Conservation (phyloP, 108 stramenopile genomes). For the Stephanodiscus minutulus region DNA sequence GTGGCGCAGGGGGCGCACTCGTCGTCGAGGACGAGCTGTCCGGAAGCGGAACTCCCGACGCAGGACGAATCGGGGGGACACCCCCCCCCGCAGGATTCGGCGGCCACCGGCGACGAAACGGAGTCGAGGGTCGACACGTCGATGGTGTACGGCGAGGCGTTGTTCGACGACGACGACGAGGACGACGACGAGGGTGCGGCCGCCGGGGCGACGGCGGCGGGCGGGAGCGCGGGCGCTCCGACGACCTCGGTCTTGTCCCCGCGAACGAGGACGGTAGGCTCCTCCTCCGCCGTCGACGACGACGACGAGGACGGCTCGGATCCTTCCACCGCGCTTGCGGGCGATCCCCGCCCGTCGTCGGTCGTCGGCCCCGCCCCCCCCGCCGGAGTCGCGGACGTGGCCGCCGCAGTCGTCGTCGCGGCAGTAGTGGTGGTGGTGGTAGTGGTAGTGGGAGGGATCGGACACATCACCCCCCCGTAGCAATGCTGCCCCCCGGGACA, state of each 20-base stretch:
- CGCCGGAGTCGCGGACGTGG: no score
- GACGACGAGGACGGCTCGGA: no score
- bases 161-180: no score
- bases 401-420: no score
- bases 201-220: not conserved
- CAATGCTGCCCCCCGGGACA: slow-evolving; percentile 16
- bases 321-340: no score
- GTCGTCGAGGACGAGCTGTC: slow-evolving; percentile 31
- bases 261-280: not conserved
- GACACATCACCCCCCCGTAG: slow-evolving; percentile 24
- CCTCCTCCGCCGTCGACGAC: not conserved
- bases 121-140: slow-evolving; percentile 21
- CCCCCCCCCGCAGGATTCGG: slow-evolving; percentile 24
- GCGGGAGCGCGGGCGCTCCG: slow-evolving; percentile 8
- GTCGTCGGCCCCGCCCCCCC: not conserved
- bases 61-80: slow-evolving; percentile 35
- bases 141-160: slow-evolving; percentile 35
- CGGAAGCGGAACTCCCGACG: slow-evolving; percentile 26
- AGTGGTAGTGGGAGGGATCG: slow-evolving; percentile 11
- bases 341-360: no score
- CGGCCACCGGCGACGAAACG: slow-evolving; percentile 13
- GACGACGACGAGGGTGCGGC: not conserved
- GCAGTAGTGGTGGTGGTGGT: slow-evolving; percentile 4
- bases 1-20: slow-evolving; percentile 18
- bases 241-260: slow-evolving; percentile 42